Evolutionary conservation across 2,329 filamentous ascomycete genomes (phyloP).

Genomic region (Epicoccum sorghinum): DNA sequence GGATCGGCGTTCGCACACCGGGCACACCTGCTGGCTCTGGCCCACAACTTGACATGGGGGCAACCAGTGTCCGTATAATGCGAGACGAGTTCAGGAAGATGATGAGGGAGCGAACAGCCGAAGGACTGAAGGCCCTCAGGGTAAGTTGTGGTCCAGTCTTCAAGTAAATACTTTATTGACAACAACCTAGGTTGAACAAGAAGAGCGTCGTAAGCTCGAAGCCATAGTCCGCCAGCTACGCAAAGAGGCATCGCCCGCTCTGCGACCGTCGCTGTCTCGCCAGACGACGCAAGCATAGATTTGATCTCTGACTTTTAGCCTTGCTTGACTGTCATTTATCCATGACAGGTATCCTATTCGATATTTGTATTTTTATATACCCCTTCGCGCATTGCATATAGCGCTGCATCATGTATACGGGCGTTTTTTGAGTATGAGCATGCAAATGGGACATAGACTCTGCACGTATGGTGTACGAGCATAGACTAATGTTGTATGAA

Average conservation of each 20-base stretch:
- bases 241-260: constrained; percentile 46
- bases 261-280: constrained; percentile 11
- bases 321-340: neutral
- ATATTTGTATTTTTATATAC: constrained; percentile 18
- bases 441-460: constrained; percentile 1
- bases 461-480: constrained; percentile 7
- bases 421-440: constrained; percentile 1
- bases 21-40: constrained; percentile 40
- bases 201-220: constrained; percentile 72
- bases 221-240: constrained; percentile 62
- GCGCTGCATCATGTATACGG: constrained; percentile 4
- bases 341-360: neutral
- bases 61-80: constrained; percentile 70
- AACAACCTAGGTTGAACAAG: constrained; percentile 67
- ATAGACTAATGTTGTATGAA: constrained; percentile 14
- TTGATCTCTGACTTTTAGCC: neutral
- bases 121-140: constrained; percentile 68
- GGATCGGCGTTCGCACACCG: constrained; percentile 66
- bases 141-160: constrained; percentile 54
- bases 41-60: constrained; percentile 52
- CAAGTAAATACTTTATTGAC: neutral
- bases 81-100: constrained; percentile 81
- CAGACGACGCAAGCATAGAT: constrained; percentile 10
- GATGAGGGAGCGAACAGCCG: constrained; percentile 74
- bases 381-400: constrained; percentile 14